Evolutionary conservation across 2,329 filamentous ascomycete species (phyloP).

Genomic region (Penicillium glabrum): DNA sequence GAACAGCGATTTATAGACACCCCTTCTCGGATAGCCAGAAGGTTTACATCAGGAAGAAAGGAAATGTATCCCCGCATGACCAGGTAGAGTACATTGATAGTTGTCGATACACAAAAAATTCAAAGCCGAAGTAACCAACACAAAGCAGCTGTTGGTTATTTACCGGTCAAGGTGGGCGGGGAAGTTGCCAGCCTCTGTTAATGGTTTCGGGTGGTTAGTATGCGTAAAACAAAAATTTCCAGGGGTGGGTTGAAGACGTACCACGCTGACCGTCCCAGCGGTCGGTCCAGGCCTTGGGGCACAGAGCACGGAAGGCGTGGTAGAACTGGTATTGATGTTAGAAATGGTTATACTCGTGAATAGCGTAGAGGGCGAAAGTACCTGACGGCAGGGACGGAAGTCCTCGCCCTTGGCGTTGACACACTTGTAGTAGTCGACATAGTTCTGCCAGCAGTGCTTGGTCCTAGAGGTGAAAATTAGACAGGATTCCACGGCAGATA

Average conservation of each 20-base stretch:
- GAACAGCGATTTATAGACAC: conserved; percentile 34
- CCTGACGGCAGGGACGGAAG: conserved; percentile 95
- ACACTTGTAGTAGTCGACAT: conserved; percentile 99
- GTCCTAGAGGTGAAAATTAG: conserved; percentile 49
- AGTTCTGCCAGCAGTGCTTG: conserved; percentile 99
- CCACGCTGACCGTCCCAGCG: conserved; percentile 98
- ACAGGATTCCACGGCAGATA: background rate
- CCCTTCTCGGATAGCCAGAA: conserved; percentile 19
- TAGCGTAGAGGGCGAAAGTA: conserved; percentile 43
- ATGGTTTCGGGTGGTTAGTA: conserved; percentile 10
- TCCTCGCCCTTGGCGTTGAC: conserved; percentile 98
- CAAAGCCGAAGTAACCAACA: conserved; percentile 27
- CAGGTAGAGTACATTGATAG: conserved; percentile 42
- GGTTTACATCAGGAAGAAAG: conserved; percentile 22
- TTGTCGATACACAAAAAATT: conserved; percentile 32
- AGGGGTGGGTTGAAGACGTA: conserved; percentile 50
- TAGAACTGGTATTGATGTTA: conserved; percentile 67
- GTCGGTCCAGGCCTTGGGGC: conserved; percentile 89
- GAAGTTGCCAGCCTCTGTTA: conserved; percentile 57
- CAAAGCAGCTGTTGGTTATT: conserved; percentile 20
- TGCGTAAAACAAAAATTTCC: background rate
- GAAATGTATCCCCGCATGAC: conserved; percentile 32
- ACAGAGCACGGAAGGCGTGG: conserved; percentile 94
- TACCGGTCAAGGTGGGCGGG: conserved; percentile 52
- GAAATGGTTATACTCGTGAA: background rate